Evolutionary conservation across 2,329 filamentous ascomycete species (phyloP), one percentile per base, ranked within the genome.

Genomic region (Endothia cerciana): DNA sequence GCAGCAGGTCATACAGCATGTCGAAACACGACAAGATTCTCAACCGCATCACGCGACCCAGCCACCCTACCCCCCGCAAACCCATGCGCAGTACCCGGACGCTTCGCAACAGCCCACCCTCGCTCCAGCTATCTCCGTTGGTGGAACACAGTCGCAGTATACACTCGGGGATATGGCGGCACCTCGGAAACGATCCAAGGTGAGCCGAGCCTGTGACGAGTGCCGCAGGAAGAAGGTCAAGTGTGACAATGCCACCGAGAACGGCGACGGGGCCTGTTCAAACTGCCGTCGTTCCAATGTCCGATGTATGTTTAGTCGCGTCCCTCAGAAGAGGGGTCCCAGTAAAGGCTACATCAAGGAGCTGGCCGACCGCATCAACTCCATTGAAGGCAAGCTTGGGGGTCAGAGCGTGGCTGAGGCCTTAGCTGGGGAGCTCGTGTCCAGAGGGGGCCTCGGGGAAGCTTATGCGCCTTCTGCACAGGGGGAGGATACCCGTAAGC

Each of bases 261-360:
- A 85, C 6, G 89, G 88, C 19, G 87, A 91, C 22, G 86, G 89
- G 66, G 89, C 90, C 6, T 97, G 93, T 73, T 91, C 91, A 2
- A 94, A 92, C 73, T 97, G 93, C 76, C 88, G 89, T 63, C 87
- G 92, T 62, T 89, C 91, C 8, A 86, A 86, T n/a, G 86, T 89
- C n/a, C 81, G 83, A 28, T 97, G 93, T 77, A 85, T 93, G 25
- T 97, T 97, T 74, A 96, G 91, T 76, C 87, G 93, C 60, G 89
- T 95, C 63, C 93, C 92, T 0, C 92, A 95, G 83, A 97, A 95
- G 77, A 85, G 92, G 68, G 93, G 93, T 1, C 93, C 93, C 2
- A 95, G 91, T 74, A 97, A 97, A 85, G 93, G 93, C 19, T 97
- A 97, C 72, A 97, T 97, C 76, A 97, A 96, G 75, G 93, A 97